Conservation (phyloP, 1,284 basidiomycete genomes). For the Takashimella tepidaria region DNA sequence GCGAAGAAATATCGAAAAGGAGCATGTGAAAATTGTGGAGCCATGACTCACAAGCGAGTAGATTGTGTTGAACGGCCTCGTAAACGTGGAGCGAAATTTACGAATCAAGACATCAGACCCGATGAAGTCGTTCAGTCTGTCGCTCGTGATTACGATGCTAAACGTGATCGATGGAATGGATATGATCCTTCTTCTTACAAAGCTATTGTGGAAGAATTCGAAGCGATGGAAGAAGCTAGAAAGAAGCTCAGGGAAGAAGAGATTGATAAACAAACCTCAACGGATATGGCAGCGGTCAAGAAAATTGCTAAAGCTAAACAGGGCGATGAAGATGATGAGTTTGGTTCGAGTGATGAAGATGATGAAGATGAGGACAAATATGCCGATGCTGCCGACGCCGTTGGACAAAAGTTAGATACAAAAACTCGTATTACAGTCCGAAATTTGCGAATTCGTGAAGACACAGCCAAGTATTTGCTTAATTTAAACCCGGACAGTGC, state of each 20-base stretch:
- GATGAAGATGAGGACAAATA: constrained; percentile 83
- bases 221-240: constrained; percentile 83
- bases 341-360: constrained; percentile 76
- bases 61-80: constrained; percentile 96
- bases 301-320: constrained; percentile 80
- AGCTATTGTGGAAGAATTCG: constrained; percentile 86
- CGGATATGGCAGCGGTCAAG: constrained; percentile 73
- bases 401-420: constrained; percentile 94
- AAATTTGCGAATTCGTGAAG: constrained; percentile 97
- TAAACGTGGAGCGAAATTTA: constrained; percentile 92
- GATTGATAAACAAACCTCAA: constrained; percentile 92
- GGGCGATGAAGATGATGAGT: constrained; percentile 69
- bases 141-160: constrained; percentile 81
- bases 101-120: constrained; percentile 80
- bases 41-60: constrained; percentile 83
- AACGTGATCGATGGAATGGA: constrained; percentile 97
- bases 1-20: constrained; percentile 96
- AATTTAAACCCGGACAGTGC: constrained; percentile 93
- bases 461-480: constrained; percentile 98
- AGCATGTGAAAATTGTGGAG: constrained; percentile 97
- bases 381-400: constrained; percentile 92
- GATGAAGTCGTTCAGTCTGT: constrained; percentile 86
- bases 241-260: constrained; percentile 89
- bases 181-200: constrained; percentile 87
- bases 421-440: constrained; percentile 98